Evolutionary conservation across 192 early-diverging fungal genomes (phyloP), one percentile per base, ranked within the genome.

Genomic region (Podila epigama): DNA sequence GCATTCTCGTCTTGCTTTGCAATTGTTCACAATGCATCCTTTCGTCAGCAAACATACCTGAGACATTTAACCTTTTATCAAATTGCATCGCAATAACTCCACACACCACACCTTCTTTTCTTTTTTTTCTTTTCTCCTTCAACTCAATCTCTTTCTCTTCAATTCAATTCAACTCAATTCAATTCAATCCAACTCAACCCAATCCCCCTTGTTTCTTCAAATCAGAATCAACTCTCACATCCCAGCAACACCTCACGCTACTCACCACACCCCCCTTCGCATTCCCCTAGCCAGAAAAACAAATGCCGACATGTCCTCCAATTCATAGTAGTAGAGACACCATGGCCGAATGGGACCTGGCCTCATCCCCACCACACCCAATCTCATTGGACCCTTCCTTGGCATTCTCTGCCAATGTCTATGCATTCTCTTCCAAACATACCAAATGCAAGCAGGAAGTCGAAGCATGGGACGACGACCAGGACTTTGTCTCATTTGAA

Each of bases 381-480:
- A 59, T 59, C 35, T 27, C 37, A 41, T 13, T 59, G n/a, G n/a
- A n/a, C n/a, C n/a, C n/a, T n/a, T n/a, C n/a, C n/a, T n/a, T n/a
- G n/a, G n/a, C n/a, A n/a, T n/a, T n/a, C n/a, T 59, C 35, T 8
- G 36, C n/a, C 22, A 59, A 40, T 39, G 58, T 22, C 36, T 22
- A 39, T 27, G n/a, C 40, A 5, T 25, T 39, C 36, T 41, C 58
- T 12, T 59, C 35, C 35, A 59, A 33, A 25, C 41, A 59, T 18
- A 29, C 27, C 37, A 28, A 33, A 7, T 8, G 29, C 32, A 20
- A 28, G 16, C 59, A 55, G n/a, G 56, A 65, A 18, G 33, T 67
- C 16, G 72, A 75, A 20, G 25, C 53, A 16, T 75, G 72, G 72
- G 72, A 75, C 58, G 60, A 75, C 36, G 64, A 64, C n/a, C 66